A percentile compares a stretch with the other conserved stretches of the same genome.
Conservation (phyloP, 176 grass and related monocot species). For the Oryza longistaminata region DNA sequence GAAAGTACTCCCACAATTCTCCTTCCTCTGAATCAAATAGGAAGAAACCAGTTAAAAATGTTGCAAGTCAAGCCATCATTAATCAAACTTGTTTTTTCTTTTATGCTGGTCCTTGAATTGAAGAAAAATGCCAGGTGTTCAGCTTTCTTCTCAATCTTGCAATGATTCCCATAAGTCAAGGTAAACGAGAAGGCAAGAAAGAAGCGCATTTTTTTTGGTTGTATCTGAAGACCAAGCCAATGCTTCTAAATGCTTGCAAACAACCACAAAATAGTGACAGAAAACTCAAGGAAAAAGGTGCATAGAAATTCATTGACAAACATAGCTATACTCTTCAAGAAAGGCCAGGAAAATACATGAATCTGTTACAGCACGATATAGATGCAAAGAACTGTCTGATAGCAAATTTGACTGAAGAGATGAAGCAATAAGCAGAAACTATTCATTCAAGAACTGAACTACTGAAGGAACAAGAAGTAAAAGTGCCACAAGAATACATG, state of each 20-base stretch:
- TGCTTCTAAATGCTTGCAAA: conserved; percentile 12
- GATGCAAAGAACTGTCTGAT: not conserved
- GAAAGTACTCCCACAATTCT: conserved; percentile 81
- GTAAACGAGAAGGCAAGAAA: not conserved
- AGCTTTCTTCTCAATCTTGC: not conserved
- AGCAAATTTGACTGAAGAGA: not conserved
- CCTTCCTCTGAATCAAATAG: conserved; percentile 48
- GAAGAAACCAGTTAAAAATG: not conserved
- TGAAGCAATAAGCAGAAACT: not conserved
- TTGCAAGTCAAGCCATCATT: not conserved
- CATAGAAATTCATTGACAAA: not conserved
- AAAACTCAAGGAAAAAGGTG: not conserved
- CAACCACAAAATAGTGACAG: not conserved
- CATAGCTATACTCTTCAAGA: not conserved
- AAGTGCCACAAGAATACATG: not conserved
- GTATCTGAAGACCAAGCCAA: conserved; percentile 1
- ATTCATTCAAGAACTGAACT: no score
- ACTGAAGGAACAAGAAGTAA: not conserved
- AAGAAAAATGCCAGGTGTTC: conserved; percentile 6
- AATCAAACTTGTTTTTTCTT: not conserved
- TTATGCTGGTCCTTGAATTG: not conserved
- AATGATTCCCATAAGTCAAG: not conserved
- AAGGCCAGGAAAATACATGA: conserved; percentile 11
- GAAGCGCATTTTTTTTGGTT: not conserved
- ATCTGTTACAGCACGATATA: not conserved